Base-by-base conservation (phyloP, 2,329 filamentous ascomycete species). In the Calonectria leucothoes region DNA sequence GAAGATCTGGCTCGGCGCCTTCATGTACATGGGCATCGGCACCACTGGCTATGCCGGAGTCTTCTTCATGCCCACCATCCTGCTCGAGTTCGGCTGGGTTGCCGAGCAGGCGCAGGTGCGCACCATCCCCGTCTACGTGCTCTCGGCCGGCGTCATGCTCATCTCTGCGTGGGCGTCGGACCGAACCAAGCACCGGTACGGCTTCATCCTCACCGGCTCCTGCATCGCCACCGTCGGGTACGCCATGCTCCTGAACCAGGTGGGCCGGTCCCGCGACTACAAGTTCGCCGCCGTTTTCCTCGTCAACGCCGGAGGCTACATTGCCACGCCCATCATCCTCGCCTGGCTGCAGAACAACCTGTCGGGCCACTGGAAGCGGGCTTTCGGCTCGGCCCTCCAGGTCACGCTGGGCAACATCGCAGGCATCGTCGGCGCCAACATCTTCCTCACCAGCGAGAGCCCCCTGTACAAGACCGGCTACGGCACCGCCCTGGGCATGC, bases 301-400 rank as follows among this genome's bases (percentile, higher is more conserved):
- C 52, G 82, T 91, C 77, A 88, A 89, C 3, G 83, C 84, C 10
- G 90, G 90, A 20, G 87, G 87, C 2, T 91, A 88, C 78, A 88
- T 89, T 65, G 86, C 87, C 4, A 88, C 90, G 73, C 90, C 90
- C 1, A 86, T 92, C 51, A 85, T 86, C 1, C 82, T 92, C 31
- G 88, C 86, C 8, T 92, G 90, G 90, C 82, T 92, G 12, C 78
- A 86, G 70, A 91, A 92, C 79, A 89, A 90, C 75, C 85, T 91
- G 75, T 86, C 85, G 0, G 90, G 90, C 1, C 89, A 91, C 79
- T 91, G 90, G 80, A 92, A 92, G 82, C 86, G 89, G 23, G 84
- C 86, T 0, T 85, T 92, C 33, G 86, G 86, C 7, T 85, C 88
- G 25, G 89, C 89, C 20, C 84, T 91, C 74, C 87, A 87, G 83